phyloP scores from a whole-genome alignment of 2,329 filamentous ascomycete species.

The Aureobasidium sp. region DNA sequence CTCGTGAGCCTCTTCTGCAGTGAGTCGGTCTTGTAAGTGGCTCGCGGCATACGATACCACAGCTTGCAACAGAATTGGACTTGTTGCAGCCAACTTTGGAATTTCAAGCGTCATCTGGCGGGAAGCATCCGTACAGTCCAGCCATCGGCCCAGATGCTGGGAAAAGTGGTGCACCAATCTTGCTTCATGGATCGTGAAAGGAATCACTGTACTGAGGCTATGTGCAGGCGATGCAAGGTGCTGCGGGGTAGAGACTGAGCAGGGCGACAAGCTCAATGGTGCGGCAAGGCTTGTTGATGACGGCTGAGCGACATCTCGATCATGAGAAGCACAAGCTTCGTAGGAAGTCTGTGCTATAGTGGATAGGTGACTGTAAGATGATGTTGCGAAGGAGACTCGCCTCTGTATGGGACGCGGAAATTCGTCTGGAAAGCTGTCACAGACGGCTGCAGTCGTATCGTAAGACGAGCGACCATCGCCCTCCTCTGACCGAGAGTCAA shows the following conservation, averaged over 20 bases:
- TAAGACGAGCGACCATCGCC: too few relatives aligned
- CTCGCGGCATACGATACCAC: neutral
- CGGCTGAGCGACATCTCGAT: neutral
- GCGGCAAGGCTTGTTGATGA: neutral
- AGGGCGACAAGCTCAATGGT: neutral
- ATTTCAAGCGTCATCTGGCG: neutral
- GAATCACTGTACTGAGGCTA: neutral
- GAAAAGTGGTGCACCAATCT: neutral
- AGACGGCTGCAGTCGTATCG: too few relatives aligned
- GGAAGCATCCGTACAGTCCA: neutral
- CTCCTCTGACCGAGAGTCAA: neutral
- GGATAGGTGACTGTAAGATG: too few relatives aligned
- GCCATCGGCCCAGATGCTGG: constrained; percentile 3
- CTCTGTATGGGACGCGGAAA: too few relatives aligned
- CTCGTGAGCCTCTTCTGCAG: constrained; percentile 1
- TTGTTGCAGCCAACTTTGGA: neutral
- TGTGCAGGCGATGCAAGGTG: neutral
- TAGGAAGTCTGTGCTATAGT: too few relatives aligned
- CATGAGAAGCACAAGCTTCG: too few relatives aligned
- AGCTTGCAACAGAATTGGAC: constrained; percentile 1
- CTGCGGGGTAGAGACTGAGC: neutral
- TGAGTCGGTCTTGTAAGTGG: neutral
- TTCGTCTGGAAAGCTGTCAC: too few relatives aligned
- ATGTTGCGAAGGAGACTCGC: too few relatives aligned
- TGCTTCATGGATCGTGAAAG: neutral